These are phyloP conservation scores for Apodospora peruviana DNA, from an alignment of 495 filamentous ascomycete genomes.

Conservation along the genomic window DNA sequence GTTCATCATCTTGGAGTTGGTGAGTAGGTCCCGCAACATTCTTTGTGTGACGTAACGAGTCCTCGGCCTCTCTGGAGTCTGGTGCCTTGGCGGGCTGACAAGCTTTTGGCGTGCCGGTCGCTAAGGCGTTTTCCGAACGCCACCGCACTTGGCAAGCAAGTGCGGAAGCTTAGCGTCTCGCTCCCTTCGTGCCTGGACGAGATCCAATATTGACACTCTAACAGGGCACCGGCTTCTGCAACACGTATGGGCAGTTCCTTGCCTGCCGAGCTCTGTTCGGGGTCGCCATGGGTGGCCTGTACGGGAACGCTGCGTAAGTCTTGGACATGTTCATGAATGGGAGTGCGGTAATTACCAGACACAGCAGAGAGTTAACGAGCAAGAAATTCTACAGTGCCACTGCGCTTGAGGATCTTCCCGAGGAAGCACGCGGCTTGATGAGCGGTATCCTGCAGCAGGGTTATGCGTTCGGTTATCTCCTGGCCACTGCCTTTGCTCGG, in stretches of 20 bases:
- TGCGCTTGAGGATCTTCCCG: constrained; percentile 77
- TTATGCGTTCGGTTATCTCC: constrained; percentile 82
- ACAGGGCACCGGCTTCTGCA: constrained; percentile 69
- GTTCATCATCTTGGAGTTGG: constrained; percentile 73
- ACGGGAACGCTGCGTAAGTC: constrained; percentile 66
- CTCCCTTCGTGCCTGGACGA: no score
- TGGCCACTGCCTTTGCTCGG: constrained; percentile 72
- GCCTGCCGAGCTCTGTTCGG: constrained; percentile 81
- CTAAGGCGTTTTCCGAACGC: neutral
- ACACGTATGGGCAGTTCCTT: constrained; percentile 73
- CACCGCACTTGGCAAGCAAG: no score
- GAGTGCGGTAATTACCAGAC: no score
- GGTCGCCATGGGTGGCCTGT: constrained; percentile 83
- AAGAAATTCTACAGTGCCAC: constrained; percentile 56
- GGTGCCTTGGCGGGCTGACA: neutral
- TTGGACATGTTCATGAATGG: neutral
- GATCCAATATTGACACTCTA: constrained; percentile 11
- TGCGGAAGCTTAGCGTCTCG: no score
- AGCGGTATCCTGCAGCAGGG: constrained; percentile 83
- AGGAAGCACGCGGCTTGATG: constrained; percentile 66
- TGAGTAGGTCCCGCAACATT: constrained; percentile 18
- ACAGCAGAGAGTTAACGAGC: no score
- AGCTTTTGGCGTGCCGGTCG: neutral
- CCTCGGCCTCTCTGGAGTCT: neutral
- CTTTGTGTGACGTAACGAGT: neutral